Percentiles rank a stretch among this genome's conserved stretches.
Conservation (phyloP, 163 green algal genomes). For the Chlorella variabilis region DNA sequence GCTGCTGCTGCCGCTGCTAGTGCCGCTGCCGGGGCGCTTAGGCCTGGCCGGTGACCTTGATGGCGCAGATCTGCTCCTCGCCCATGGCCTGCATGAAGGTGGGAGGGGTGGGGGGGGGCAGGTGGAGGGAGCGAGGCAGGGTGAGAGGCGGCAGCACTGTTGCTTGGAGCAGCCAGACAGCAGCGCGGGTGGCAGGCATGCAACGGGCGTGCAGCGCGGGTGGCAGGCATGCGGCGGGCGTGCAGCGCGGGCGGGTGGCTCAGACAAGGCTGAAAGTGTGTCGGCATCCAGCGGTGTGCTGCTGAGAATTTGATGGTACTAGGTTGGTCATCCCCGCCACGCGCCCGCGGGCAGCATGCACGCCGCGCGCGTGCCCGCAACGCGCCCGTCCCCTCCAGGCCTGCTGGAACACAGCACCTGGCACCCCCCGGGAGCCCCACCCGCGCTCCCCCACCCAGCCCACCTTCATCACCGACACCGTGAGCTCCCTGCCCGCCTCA, state of each 20-base stretch:
- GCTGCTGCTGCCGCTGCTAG: slow-evolving; percentile 8
- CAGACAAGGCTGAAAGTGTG: slow-evolving; percentile 56
- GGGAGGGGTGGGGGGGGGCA: neutral
- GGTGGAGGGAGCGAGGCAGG: neutral
- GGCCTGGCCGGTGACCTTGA: slow-evolving; percentile 59
- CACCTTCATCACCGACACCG: slow-evolving; percentile 95
- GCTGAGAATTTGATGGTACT: slow-evolving; percentile 56
- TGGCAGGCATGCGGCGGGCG: neutral
- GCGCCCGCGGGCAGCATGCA: neutral
- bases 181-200: neutral
- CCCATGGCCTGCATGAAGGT: slow-evolving; percentile 72
- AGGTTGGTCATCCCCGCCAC: slow-evolving; percentile 45
- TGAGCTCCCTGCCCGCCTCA: slow-evolving; percentile 91
- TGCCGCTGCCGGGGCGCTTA: slow-evolving; percentile 34
- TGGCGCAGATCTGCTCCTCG: slow-evolving; percentile 84
- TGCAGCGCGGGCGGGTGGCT: slow-evolving; percentile 15
- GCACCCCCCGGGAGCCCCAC: no score
- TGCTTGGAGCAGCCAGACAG: no score
- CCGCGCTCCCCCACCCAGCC: neutral
- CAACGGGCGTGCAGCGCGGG: no score
- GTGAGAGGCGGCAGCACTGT: neutral
- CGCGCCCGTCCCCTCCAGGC: neutral
- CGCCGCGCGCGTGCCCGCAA: neutral
- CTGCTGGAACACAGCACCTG: neutral
- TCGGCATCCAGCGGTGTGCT: slow-evolving; percentile 24